Percentiles rank a stretch among this genome's conserved stretches.
phyloP scores from a whole-genome alignment of 345 rosid species.

The Nasturtium officinale region DNA sequence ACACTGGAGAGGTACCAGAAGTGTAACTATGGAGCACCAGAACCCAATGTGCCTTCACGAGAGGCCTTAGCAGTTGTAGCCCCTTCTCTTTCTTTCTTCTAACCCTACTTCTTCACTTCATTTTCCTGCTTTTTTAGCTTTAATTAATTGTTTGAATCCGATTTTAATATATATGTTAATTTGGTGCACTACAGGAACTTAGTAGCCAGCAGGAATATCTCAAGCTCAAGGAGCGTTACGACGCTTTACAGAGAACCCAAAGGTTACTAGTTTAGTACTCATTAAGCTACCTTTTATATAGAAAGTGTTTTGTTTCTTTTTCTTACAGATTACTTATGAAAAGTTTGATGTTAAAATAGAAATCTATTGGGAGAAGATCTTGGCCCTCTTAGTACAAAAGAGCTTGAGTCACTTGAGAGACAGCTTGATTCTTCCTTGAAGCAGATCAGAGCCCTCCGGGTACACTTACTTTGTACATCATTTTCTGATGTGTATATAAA shows the following conservation, averaged over 20 bases:
- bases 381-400: slow-evolving; percentile 81
- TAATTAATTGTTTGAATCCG: neutral
- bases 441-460: slow-evolving; percentile 87
- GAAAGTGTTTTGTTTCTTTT: too few species aligned
- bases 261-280: slow-evolving; percentile 47
- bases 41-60: slow-evolving; percentile 72
- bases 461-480: slow-evolving; percentile 36
- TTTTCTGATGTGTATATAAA: neutral
- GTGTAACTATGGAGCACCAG: slow-evolving; percentile 96
- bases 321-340: neutral
- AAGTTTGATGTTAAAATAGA: slow-evolving; percentile 43
- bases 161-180: neutral
- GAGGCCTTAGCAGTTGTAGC: slow-evolving; percentile 75
- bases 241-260: slow-evolving; percentile 81
- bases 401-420: slow-evolving; percentile 91
- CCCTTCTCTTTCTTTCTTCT: slow-evolving; percentile 1
- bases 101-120: neutral
- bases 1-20: slow-evolving; percentile 99
- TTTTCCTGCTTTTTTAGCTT: neutral
- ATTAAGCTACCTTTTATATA: neutral
- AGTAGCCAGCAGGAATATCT: slow-evolving; percentile 93
- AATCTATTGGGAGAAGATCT: slow-evolving; percentile 92
- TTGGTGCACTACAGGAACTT: slow-evolving; percentile 55
- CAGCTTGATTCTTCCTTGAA: slow-evolving; percentile 91
- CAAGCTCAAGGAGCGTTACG: slow-evolving; percentile 90